Evolutionary conservation across 805 yeast species (phyloP), one percentile per base, ranked within the genome.

Genomic region (Nakazawaea populi): DNA sequence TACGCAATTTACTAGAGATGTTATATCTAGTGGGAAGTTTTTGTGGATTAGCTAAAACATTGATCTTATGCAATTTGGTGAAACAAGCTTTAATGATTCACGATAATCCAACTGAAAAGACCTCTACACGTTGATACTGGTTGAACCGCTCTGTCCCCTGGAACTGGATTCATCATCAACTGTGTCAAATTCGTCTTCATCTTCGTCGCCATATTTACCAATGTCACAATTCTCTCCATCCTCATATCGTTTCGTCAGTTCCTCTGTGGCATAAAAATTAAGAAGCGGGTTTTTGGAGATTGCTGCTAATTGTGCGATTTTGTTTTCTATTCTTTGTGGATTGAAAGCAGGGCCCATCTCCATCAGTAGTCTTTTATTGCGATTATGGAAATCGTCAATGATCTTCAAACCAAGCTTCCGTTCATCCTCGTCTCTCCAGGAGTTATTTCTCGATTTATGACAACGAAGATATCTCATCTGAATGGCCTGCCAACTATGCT

Each of bases 401-500:
- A 73, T 56, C 1, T 63, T 63, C 41, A 58, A 57, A 18, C 65
- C 54, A 37, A 73, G 55, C 46, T 60, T 61, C 4, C 59, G 48
- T 39, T 62, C 69, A 62, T 73, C 72, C 32, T 58, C 61, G 35
- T 64, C 54, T 12, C 70, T 60, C 71, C 74, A 68, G 32, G 57
- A 56, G 24, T 59, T 68, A 44, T 64, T 61, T 32, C 74, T 56
- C 7, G 67, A 58, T 51, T 69, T 69, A 50, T 71, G 70, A 38
- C 67, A 61, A 8, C 77, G 62, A 42, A 74, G 59, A 53, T 74
- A 74, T 47, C 76, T 57, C 77, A 73, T 74, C 57, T 74, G 78
- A 36, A 74, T 68, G 2, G 76, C 75, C 56, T 72, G 76, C 76
- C 76, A 71, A 12, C 74, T 57, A 53, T 72, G 75, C 45, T 63